Evolutionary conservation across 306 rosid genomes (phyloP), one percentile per base, ranked within the genome.

Genomic region (Glycyrrhiza uralensis): DNA sequence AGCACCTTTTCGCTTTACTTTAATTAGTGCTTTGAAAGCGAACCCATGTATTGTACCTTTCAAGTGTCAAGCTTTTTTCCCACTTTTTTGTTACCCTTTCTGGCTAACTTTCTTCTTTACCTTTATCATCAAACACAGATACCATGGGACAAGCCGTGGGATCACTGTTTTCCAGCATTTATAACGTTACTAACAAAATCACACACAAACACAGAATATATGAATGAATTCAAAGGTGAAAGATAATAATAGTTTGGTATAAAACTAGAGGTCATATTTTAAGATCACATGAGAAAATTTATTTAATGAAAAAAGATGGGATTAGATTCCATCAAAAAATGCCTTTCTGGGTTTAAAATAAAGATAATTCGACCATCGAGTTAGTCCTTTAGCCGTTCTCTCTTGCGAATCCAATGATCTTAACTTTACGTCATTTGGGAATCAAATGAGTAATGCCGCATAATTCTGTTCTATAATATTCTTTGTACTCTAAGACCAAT

Each of bases 111-210:
- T 71, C 50, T 35, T 18, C 36, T 46, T 49, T 28, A 1, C 33
- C 28, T 28, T 52, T 54, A 42, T 72, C 47, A 13, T 75, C 80
- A 74, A 72, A 44, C 69, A 59, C 80, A 57, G 60, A 71, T 59
- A 70, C 58, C 85, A 39, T 45, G 59, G 22, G 70, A 28, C 12
- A 22, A 35, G 24, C 32, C 2, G 57, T 41, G 84, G 77, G 73
- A 74, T 79, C 85, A 70, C 83, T 35, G 1, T 36, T 70, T 19
- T 44, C n/a, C 5, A 10, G 2, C 30, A 17, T 28, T 58, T 9
- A n/a, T n/a, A 56, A 41, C 11, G 29, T 70, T 62, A 39, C 46
- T 17, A 23, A 15, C 4, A 19, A 19, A 59, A 20, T 59, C 68
- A 38, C 68, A n/a, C 59, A 19, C 18, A 20, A 11, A 6, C 19